Percentiles rank a stretch among this genome's conserved stretches.
phyloP scores from a whole-genome alignment of 2,329 filamentous ascomycete species.

The Raffaelea ambrosiae region DNA sequence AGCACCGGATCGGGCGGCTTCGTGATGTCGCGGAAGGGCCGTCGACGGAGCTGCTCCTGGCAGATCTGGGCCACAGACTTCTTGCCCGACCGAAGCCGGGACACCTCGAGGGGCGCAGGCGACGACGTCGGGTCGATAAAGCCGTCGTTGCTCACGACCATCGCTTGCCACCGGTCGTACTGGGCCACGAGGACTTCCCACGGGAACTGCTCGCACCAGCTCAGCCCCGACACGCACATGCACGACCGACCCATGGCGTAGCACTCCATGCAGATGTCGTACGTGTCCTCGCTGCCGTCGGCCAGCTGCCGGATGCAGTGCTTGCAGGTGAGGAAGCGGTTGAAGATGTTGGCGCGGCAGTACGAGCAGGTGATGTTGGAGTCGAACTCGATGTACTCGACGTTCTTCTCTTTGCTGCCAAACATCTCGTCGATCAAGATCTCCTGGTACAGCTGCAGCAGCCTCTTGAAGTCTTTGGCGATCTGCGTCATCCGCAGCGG shows the following conservation, averaged over 20 bases:
- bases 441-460: conserved; percentile 70
- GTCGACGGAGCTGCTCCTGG: conserved; percentile 71
- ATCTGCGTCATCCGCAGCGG: conserved; percentile 51
- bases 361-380: conserved; percentile 93
- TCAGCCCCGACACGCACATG: conserved; percentile 72
- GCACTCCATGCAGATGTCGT: conserved; percentile 97
- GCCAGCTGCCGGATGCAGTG: conserved; percentile 63
- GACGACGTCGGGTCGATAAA: conserved; percentile 57
- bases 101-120: conserved; percentile 62
- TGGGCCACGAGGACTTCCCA: conserved; percentile 71
- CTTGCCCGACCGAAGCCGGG: conserved; percentile 56
- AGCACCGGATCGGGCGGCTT: conserved; percentile 41
- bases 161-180: conserved; percentile 74
- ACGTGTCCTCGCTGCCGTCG: conserved; percentile 69
- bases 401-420: conserved; percentile 57
- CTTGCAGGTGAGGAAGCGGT: conserved; percentile 88
- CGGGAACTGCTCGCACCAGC: conserved; percentile 88
- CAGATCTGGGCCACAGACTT: conserved; percentile 89
- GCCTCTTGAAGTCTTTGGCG: conserved; percentile 70
- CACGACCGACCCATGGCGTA: conserved; percentile 97
- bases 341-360: conserved; percentile 94
- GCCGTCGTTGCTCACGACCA: conserved; percentile 67
- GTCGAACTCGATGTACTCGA: conserved; percentile 75
- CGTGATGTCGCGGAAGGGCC: conserved; percentile 77
- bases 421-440: conserved; percentile 85